phyloP scores from a whole-genome alignment of 495 filamentous ascomycete species.

The Neurospora terricola region DNA sequence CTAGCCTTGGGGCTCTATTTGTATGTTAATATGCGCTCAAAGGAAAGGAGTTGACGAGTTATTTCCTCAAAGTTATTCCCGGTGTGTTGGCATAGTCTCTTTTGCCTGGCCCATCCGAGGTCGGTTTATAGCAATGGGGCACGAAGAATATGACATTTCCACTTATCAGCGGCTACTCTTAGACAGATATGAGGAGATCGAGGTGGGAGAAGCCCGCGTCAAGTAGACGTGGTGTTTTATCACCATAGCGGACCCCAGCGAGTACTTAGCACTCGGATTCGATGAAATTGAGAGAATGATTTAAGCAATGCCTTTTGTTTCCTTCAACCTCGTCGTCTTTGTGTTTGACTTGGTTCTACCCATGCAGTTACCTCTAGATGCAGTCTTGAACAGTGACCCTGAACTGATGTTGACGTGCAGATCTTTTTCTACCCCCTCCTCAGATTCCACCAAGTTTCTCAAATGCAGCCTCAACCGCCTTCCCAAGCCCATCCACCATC shows the following conservation, averaged over 20 bases:
- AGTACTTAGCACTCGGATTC: neutral
- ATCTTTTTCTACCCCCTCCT: neutral
- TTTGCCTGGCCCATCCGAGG: neutral
- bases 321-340: neutral
- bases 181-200: neutral
- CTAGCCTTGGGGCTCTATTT: neutral
- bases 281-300: neutral
- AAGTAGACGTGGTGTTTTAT: neutral
- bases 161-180: neutral
- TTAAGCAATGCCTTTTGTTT: neutral
- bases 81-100: neutral
- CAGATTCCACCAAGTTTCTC: neutral
- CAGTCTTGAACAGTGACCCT: neutral
- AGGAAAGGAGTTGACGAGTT: neutral
- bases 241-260: neutral
- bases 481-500: slow-evolving; percentile 35
- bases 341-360: neutral
- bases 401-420: neutral
- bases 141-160: neutral
- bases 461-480: neutral
- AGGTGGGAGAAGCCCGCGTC: neutral
- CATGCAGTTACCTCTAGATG: neutral
- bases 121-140: neutral
- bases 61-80: neutral
- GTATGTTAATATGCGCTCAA: neutral